Evolutionary conservation across 176 grass and related monocot genomes (phyloP), one percentile per base, ranked within the genome.

Genomic region (Eragrostis nindensis): DNA sequence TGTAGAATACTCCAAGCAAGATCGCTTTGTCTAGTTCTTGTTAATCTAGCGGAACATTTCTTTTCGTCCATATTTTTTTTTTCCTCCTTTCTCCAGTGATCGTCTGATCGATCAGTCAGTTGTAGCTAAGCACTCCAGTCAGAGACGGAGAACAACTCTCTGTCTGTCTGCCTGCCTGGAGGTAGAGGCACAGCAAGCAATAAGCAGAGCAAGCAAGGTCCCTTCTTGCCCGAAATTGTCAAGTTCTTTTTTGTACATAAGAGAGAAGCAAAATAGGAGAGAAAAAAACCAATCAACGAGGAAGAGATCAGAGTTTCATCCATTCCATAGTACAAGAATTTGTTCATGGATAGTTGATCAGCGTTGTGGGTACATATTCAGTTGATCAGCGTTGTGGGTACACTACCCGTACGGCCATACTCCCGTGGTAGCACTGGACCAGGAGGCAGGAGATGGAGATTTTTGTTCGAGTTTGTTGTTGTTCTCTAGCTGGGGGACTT

Each of bases 41-140:
- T 78, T 49, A 66, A 66, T 66, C 45, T 79, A 78, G 61, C 44
- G 57, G 22, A 26, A 60, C 29, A 39, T 46, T 24, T 46, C 59
- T 73, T 74, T 17, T 12, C 21, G 60, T 61, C 49, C 56, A 30
- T 7, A 1, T 63, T 81, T 44, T 59, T n/a, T n/a, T n/a, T 40
- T 7, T 38, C 12, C 9, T 12, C 44, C 36, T 69, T 1, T 52
- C 18, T 77, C 66, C 43, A 29, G 44, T 49, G 26, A 11, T n/a
- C n/a, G n/a, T n/a, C n/a, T n/a, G n/a, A n/a, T 47, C 11, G 12
- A 36, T 36, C 43, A 45, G 44, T 44, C 65, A 42, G 10, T 25
- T 19, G 14, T 64, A 64, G 57, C 16, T 21, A 44, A 62, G 21
- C 26, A 48, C 38, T 48, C 14, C 40, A 30, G 27, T 14, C 13